Conservation (phyloP, 805 yeast genomes). For the Candida alai region DNA sequence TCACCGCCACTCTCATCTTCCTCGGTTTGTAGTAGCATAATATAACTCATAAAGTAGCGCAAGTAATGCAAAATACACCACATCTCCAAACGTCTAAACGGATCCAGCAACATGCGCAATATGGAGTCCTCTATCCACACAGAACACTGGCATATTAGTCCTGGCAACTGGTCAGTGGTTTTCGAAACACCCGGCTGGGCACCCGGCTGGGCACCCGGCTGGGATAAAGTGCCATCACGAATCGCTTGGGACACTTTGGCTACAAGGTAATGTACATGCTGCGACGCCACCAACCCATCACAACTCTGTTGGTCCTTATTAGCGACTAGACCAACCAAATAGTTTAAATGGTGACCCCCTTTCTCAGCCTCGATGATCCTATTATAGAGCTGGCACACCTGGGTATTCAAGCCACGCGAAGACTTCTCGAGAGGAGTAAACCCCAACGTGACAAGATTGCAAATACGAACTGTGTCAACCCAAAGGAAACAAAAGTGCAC, state of each 20-base stretch:
- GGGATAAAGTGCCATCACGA: constrained; percentile 18
- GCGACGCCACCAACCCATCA: constrained; percentile 16
- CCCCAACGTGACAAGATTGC: constrained; percentile 24
- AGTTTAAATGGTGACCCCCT: constrained; percentile 23
- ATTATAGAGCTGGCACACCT: constrained; percentile 15
- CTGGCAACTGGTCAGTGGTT: constrained; percentile 18
- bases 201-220: too few relatives aligned
- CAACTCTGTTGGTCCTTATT: too few relatives aligned
- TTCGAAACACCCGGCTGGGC: constrained; percentile 18
- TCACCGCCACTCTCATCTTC: constrained; percentile 13
- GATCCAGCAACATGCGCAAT: constrained; percentile 12
- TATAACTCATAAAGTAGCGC: constrained; percentile 23
- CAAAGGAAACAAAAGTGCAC: constrained; percentile 31
- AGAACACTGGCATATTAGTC: constrained; percentile 20
- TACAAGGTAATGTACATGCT: constrained; percentile 27
- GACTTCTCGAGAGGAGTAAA: constrained; percentile 22
- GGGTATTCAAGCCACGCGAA: constrained; percentile 16
- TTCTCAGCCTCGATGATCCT: constrained; percentile 19
- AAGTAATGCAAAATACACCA: constrained; percentile 24
- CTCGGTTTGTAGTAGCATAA: constrained; percentile 35
- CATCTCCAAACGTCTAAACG: constrained; percentile 16
- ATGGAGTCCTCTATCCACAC: constrained; percentile 22
- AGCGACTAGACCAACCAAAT: constrained; percentile 14
- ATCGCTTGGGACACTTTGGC: constrained; percentile 21
- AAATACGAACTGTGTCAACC: constrained; percentile 31